Percentiles rank a stretch among this genome's conserved stretches.
These are phyloP conservation scores for Sporobolomyces roseus DNA, from an alignment of 768 basidiomycete species.

Conservation along the genomic window DNA sequence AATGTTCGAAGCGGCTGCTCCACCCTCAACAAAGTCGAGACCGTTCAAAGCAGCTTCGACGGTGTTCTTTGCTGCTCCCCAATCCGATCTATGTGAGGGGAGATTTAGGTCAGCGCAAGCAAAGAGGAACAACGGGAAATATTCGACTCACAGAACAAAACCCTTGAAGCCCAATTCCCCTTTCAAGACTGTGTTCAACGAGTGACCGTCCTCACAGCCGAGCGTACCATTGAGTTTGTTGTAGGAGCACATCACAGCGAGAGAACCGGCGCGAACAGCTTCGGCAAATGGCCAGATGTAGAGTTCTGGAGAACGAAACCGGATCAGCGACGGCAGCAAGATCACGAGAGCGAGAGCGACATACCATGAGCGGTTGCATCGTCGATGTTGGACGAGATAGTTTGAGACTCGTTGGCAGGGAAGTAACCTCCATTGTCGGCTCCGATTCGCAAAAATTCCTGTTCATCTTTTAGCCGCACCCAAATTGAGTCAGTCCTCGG, in stretches of 20 bases:
- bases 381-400: conserved; percentile 54
- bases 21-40: conserved; percentile 5
- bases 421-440: conserved; percentile 27
- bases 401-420: conserved; percentile 44
- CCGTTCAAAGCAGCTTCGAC: conserved; percentile 3
- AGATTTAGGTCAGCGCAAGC: neutral
- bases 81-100: conserved; percentile 12
- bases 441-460: conserved; percentile 49
- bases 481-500: no score
- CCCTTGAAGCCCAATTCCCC: conserved; percentile 55
- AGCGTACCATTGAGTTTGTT: conserved; percentile 41
- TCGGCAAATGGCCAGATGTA: conserved; percentile 22
- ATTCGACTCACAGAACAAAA: neutral
- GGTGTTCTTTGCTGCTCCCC: neutral
- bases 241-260: conserved; percentile 38
- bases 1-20: neutral
- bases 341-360: no score
- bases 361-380: conserved; percentile 46
- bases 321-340: no score
- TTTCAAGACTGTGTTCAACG: conserved; percentile 71
- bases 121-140: neutral
- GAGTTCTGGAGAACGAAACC: no score
- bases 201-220: conserved; percentile 69
- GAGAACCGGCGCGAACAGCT: conserved; percentile 14
- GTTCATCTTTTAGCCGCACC: no score